These are phyloP conservation scores for Candida odintsovae DNA, from an alignment of 805 yeast species.

Conservation along the genomic window DNA sequence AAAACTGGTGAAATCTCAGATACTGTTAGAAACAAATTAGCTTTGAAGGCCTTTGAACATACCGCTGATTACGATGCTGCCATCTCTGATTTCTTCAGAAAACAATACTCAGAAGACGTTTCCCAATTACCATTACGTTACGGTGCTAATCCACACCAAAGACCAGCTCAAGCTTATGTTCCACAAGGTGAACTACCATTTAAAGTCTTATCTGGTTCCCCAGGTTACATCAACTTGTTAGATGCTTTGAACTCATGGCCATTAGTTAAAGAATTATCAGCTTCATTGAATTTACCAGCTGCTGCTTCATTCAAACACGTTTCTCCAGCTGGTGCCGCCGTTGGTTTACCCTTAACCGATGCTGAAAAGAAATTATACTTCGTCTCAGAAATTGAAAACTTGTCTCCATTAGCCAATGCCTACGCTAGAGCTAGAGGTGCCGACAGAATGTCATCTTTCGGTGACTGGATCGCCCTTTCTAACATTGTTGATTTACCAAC, in stretches of 20 bases:
- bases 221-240: constrained; percentile 94
- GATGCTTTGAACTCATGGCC: constrained; percentile 99
- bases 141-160: constrained; percentile 99
- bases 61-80: constrained; percentile 97
- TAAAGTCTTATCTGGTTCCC: constrained; percentile 89
- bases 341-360: constrained; percentile 88
- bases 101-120: constrained; percentile 85
- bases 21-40: constrained; percentile 74
- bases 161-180: constrained; percentile 97
- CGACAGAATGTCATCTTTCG: constrained; percentile 98
- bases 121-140: constrained; percentile 93
- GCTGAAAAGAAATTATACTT: constrained; percentile 93
- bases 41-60: constrained; percentile 96
- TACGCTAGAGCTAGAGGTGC: constrained; percentile 99
- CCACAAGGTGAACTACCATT: constrained; percentile 85
- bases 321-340: constrained; percentile 98
- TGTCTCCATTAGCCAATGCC: constrained; percentile 95
- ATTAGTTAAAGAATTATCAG: constrained; percentile 91
- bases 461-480: constrained; percentile 96
- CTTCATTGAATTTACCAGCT: constrained; percentile 91
- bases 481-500: constrained; percentile 95
- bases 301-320: constrained; percentile 99
- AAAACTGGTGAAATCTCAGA: constrained; percentile 57
- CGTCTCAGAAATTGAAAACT: constrained; percentile 88
- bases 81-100: constrained; percentile 95